Percentiles rank a stretch among this genome's conserved stretches.
Conservation (phyloP, 1,284 basidiomycete genomes). For the Cronartium ribicola region DNA sequence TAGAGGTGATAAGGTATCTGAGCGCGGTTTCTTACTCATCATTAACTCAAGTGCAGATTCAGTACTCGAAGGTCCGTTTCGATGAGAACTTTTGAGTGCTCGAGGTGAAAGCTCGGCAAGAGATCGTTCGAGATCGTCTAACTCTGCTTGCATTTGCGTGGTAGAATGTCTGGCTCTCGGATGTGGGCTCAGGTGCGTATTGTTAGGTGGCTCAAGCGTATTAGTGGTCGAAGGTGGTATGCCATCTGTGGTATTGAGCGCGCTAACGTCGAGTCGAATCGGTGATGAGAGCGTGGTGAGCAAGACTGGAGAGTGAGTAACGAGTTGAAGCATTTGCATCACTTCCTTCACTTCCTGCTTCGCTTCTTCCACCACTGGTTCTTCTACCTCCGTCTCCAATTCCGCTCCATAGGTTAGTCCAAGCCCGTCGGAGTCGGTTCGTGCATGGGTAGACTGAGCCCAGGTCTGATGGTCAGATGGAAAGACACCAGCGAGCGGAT, state of each 20-base stretch:
- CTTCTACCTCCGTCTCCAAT: not conserved
- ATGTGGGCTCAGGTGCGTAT: not conserved
- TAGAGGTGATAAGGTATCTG: not conserved
- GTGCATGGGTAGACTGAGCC: not conserved
- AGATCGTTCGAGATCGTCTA: constrained; percentile 28
- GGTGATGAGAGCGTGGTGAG: not conserved
- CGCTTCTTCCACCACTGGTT: not conserved
- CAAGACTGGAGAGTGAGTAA: constrained; percentile 8
- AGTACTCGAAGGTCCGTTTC: not conserved
- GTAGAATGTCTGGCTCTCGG: not conserved
- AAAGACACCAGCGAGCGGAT: constrained; percentile 6
- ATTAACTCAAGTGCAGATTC: not conserved
- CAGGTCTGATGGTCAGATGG: constrained; percentile 1
- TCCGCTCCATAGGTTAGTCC: not conserved
- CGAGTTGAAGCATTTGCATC: not conserved
- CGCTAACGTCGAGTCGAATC: not conserved
- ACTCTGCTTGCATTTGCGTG: constrained; percentile 19
- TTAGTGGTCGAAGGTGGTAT: not conserved
- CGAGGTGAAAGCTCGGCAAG: constrained; percentile 21
- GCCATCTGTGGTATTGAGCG: not conserved
- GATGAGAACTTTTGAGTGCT: not conserved
- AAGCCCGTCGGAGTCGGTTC: not conserved
- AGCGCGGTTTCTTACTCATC: not conserved
- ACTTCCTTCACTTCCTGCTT: no score
- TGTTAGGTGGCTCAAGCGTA: not conserved